Evolutionary conservation across 805 yeast genomes (phyloP).

Genomic region (Candida bentonensis): DNA sequence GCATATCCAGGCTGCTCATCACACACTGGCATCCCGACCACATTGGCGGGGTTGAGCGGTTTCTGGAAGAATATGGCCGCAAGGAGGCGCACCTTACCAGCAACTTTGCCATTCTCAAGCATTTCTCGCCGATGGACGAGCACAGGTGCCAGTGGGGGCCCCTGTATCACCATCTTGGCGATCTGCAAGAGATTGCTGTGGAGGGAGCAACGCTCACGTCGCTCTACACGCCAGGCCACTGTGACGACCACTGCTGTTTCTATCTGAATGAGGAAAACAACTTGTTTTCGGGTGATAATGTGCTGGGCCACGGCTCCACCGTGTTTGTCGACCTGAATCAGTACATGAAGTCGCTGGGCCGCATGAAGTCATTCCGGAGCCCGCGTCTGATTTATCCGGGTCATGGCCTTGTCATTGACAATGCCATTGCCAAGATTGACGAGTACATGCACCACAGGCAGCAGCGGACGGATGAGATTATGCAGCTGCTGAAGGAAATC

Average conservation of each 20-base stretch:
- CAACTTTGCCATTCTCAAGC: conserved; percentile 2
- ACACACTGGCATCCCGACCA: conserved; percentile 28
- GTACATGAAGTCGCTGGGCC: conserved; percentile 18
- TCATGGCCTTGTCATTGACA: conserved; percentile 22
- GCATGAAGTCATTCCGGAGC: conserved; percentile 14
- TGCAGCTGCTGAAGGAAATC: conserved; percentile 8
- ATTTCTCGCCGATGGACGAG: conserved; percentile 2
- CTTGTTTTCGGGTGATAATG: conserved; percentile 24
- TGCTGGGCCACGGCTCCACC: conserved; percentile 25
- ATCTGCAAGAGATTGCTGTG: conserved; percentile 1
- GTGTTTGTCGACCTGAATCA: conserved; percentile 19
- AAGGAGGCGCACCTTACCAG: background rate
- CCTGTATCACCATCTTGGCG: background rate
- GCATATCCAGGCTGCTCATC: conserved; percentile 17
- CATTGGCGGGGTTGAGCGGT: conserved; percentile 15
- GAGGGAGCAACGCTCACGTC: conserved; percentile 19
- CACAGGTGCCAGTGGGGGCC: background rate
- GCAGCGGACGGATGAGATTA: conserved; percentile 20
- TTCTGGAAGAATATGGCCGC: conserved; percentile 9
- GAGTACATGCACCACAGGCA: conserved; percentile 22
- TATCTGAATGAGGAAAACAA: conserved; percentile 22
- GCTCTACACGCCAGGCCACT: conserved; percentile 24
- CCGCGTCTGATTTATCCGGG: conserved; percentile 21
- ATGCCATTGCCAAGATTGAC: conserved; percentile 17
- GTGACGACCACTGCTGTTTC: conserved; percentile 23